These are phyloP conservation scores for Psilocybe azurescens DNA, from an alignment of 768 basidiomycete species.

Conservation along the genomic window DNA sequence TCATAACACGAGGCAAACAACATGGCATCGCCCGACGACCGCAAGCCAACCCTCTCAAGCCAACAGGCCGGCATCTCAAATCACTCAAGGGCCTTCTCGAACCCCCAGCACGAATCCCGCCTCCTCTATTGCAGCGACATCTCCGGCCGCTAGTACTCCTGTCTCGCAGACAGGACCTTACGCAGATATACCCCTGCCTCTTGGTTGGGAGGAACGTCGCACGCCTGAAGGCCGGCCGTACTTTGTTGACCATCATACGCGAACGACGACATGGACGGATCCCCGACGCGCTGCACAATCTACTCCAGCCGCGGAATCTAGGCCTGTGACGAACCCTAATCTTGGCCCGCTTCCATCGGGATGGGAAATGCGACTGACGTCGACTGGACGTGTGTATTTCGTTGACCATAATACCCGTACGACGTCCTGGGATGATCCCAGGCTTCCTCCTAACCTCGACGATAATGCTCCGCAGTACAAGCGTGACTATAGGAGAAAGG, in stretches of 20 bases:
- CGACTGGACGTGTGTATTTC: constrained; percentile 86
- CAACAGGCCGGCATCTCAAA: constrained; percentile 32
- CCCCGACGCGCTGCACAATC: constrained; percentile 68
- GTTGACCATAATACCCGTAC: constrained; percentile 92
- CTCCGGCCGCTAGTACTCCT: constrained; percentile 24
- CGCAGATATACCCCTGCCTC: constrained; percentile 74
- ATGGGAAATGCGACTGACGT: constrained; percentile 95
- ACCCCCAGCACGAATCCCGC: constrained; percentile 29
- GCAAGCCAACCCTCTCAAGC: constrained; percentile 25
- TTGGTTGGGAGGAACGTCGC: constrained; percentile 92
- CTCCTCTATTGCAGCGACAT: constrained; percentile 25
- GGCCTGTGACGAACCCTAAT: constrained; percentile 58
- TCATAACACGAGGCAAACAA: constrained; percentile 80
- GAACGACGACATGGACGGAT: constrained; percentile 93
- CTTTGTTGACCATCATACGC: constrained; percentile 75
- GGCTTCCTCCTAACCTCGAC: constrained; percentile 81
- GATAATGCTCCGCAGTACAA: constrained; percentile 95
- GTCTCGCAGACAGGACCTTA: constrained; percentile 46
- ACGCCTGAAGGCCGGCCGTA: constrained; percentile 85
- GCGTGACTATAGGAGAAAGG: constrained; percentile 89
- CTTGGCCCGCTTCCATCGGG: constrained; percentile 88
- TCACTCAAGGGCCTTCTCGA: constrained; percentile 29
- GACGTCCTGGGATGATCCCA: constrained; percentile 93
- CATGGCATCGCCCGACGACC: constrained; percentile 69
- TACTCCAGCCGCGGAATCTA: constrained; percentile 49